phyloP scores from a whole-genome alignment of 2,329 filamentous ascomycete species.

The Colletotrichum sp. region DNA sequence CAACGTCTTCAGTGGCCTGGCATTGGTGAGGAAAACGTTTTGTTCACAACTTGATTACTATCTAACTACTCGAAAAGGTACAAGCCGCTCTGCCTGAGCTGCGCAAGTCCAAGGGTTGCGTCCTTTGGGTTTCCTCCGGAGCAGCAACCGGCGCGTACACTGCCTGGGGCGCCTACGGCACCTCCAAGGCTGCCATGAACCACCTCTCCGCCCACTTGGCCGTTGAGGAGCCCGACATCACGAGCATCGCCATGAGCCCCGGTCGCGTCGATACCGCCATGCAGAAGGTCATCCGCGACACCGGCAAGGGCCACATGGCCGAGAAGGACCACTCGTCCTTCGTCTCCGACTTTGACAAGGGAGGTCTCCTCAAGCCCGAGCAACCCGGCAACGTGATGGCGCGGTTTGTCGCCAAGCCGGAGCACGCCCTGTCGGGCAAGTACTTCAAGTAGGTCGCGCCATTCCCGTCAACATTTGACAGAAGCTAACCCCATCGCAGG shows the following conservation, averaged over 20 bases:
- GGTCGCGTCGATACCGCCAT: conserved; percentile 89
- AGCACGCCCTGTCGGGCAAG: conserved; percentile 74
- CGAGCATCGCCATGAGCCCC: conserved; percentile 74
- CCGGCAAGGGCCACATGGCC: conserved; percentile 54
- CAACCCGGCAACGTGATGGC: conserved; percentile 89
- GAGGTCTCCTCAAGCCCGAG: conserved; percentile 79
- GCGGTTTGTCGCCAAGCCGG: conserved; percentile 70
- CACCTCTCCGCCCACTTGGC: conserved; percentile 77
- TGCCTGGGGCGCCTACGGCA: conserved; percentile 82
- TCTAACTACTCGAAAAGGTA: conserved; percentile 52
- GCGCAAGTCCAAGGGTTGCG: conserved; percentile 70
- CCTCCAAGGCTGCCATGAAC: conserved; percentile 84
- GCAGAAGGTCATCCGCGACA: conserved; percentile 81
- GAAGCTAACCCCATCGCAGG: conserved; percentile 39
- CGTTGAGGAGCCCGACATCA: conserved; percentile 79
- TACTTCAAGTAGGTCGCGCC: conserved; percentile 69
- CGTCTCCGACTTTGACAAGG: conserved; percentile 69
- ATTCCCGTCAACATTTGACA: background rate
- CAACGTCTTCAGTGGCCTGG: conserved; percentile 86
- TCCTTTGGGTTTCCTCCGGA: conserved; percentile 82
- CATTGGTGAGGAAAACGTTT: conserved; percentile 62
- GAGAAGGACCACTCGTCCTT: conserved; percentile 70
- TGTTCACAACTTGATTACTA: background rate
- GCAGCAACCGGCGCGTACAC: conserved; percentile 71
- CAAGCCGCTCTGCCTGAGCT: conserved; percentile 74